A percentile compares a stretch with the other conserved stretches of the same genome.
Conservation (phyloP, 345 rosid genomes). For the Camelina laxa region DNA sequence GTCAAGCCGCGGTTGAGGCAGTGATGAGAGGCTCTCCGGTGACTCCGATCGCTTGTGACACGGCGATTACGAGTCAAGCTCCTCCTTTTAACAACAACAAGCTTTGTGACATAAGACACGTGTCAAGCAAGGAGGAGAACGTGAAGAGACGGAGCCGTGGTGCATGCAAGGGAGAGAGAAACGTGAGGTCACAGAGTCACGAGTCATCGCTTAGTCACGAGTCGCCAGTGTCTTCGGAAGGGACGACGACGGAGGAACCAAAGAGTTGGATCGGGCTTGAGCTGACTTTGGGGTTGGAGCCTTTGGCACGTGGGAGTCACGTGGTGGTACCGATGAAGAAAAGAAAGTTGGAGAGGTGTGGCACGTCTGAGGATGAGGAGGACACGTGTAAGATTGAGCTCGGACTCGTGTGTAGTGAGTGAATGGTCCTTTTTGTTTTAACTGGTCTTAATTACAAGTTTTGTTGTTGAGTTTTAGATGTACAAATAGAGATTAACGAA, state of each 20-base stretch:
- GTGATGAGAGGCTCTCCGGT: conserved; percentile 88
- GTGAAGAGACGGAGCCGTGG: conserved; percentile 47
- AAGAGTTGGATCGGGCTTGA: conserved; percentile 60
- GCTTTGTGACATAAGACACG: conserved; percentile 86
- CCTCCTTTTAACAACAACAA: conserved; percentile 67
- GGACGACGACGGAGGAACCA: conserved; percentile 58
- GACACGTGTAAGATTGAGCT: conserved; percentile 65
- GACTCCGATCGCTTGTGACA: conserved; percentile 70
- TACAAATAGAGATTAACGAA: conserved; percentile 32
- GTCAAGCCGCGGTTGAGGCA: conserved; percentile 95
- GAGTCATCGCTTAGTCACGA: conserved; percentile 92
- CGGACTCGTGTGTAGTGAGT: conserved; percentile 53
- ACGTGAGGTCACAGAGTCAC: conserved; percentile 58
- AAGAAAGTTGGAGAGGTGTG: conserved; percentile 52
- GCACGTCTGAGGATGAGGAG: conserved; percentile 46
- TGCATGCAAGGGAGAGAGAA: conserved; percentile 42
- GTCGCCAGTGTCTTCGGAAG: conserved; percentile 68
- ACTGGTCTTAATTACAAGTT: conserved; percentile 4
- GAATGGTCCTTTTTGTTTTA: conserved; percentile 10
- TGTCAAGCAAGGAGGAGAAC: conserved; percentile 69
- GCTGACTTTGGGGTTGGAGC: conserved; percentile 70
- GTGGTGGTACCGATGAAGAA: conserved; percentile 80
- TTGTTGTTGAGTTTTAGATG: conserved; percentile 29
- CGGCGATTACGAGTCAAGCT: conserved; percentile 67
- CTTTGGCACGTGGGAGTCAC: conserved; percentile 54